phyloP scores from a whole-genome alignment of 345 rosid genomes.

The Arabis alpina region DNA sequence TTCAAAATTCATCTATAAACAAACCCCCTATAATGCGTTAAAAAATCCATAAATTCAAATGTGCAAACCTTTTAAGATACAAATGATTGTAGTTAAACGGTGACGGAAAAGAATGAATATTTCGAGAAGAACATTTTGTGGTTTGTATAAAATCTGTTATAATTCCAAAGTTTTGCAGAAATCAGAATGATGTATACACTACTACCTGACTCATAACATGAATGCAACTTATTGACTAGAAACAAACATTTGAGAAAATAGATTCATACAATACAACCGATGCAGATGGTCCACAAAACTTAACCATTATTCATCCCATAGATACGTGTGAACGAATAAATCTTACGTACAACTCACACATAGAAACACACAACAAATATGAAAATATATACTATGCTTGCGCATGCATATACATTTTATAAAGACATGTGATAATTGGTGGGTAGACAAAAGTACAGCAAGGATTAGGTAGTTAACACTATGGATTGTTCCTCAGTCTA shows the following conservation, averaged over 20 bases:
- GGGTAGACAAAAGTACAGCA: constrained; percentile 46
- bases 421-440: constrained; percentile 45
- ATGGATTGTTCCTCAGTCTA: constrained; percentile 47
- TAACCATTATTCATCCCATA: constrained; percentile 35
- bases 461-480: constrained; percentile 48
- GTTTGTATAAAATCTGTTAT: constrained; percentile 23
- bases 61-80: background rate
- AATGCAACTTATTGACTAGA: constrained; percentile 38
- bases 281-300: constrained; percentile 45
- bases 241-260: constrained; percentile 38
- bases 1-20: no score
- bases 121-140: constrained; percentile 6
- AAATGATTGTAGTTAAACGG: background rate
- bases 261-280: constrained; percentile 36
- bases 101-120: no score
- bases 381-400: constrained; percentile 25
- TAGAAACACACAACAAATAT: constrained; percentile 30
- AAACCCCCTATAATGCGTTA: background rate
- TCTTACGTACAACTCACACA: constrained; percentile 42
- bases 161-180: background rate
- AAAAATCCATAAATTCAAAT: background rate
- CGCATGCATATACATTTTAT: constrained; percentile 40
- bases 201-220: constrained; percentile 36
- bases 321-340: constrained; percentile 43
- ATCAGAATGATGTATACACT: constrained; percentile 39